phyloP scores from a whole-genome alignment of 2,329 filamentous ascomycete species.

The Penicillium sp. region DNA sequence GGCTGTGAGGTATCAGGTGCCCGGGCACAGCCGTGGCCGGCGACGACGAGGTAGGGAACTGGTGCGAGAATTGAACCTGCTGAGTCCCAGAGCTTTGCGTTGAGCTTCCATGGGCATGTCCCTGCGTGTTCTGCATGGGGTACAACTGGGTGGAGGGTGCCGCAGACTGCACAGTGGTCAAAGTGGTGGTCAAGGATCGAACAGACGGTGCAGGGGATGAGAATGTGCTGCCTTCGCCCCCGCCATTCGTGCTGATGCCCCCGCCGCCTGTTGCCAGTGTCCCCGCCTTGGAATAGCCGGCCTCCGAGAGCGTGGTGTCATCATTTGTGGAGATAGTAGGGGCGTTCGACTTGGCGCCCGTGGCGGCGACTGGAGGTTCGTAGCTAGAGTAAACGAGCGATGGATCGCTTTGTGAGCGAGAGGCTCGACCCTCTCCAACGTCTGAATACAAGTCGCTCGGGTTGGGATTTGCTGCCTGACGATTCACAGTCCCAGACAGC shows the following conservation, averaged over 20 bases:
- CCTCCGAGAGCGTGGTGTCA: slow-evolving; percentile 68
- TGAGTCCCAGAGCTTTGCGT: slow-evolving; percentile 36
- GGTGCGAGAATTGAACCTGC: slow-evolving; percentile 54
- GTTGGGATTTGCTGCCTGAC: slow-evolving; percentile 24
- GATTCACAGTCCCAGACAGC: slow-evolving; percentile 61
- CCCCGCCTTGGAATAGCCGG: slow-evolving; percentile 72
- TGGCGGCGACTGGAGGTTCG: slow-evolving; percentile 54
- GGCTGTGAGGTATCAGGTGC: slow-evolving; percentile 50
- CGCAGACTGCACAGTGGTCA: slow-evolving; percentile 62
- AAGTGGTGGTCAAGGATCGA: slow-evolving; percentile 59
- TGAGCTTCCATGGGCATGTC: slow-evolving; percentile 32
- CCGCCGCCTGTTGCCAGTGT: slow-evolving; percentile 62
- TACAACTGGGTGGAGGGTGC: slow-evolving; percentile 49
- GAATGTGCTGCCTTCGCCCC: slow-evolving; percentile 64
- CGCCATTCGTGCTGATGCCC: slow-evolving; percentile 58
- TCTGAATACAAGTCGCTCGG: slow-evolving; percentile 50
- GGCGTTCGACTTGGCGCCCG: slow-evolving; percentile 66
- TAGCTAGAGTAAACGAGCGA: slow-evolving; percentile 60
- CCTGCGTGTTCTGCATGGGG: slow-evolving; percentile 29
- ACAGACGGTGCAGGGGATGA: slow-evolving; percentile 62
- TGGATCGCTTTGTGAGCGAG: slow-evolving; percentile 53
- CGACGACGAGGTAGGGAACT: slow-evolving; percentile 51
- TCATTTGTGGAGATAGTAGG: slow-evolving; percentile 79
- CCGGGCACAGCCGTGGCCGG: slow-evolving; percentile 57
- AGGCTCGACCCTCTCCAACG: slow-evolving; percentile 50